Conservation (phyloP, 768 basidiomycete species). For the Gymnopilus junonius region DNA sequence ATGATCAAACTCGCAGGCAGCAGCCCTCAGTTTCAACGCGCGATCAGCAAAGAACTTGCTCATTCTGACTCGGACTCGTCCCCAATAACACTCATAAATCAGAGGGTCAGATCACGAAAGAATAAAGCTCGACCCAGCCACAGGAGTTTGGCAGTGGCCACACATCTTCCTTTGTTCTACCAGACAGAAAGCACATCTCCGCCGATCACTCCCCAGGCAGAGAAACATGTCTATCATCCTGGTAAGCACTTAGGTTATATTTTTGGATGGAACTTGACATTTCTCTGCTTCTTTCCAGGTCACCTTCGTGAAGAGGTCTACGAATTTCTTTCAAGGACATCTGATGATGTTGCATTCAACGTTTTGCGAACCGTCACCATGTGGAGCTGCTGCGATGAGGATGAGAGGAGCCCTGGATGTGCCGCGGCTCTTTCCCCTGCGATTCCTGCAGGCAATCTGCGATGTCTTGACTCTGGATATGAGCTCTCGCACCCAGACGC, state of each 20-base stretch:
- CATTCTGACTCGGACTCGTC: slow-evolving; percentile 13
- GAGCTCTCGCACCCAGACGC: slow-evolving; percentile 14
- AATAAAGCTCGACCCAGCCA: slow-evolving; percentile 14
- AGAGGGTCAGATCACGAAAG: slow-evolving; percentile 12
- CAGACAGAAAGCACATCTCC: neutral
- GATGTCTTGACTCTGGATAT: neutral
- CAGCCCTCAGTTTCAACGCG: slow-evolving; percentile 39
- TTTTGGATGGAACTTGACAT: neutral
- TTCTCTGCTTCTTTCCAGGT: slow-evolving; percentile 27
- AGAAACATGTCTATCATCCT: slow-evolving; percentile 39
- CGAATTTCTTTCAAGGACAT: slow-evolving; percentile 43
- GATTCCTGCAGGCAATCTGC: slow-evolving; percentile 3
- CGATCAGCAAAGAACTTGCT: slow-evolving; percentile 42
- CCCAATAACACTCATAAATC: slow-evolving; percentile 18
- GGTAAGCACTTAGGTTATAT: slow-evolving; percentile 29
- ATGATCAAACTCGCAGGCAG: slow-evolving; percentile 40
- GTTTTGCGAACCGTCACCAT: slow-evolving; percentile 41
- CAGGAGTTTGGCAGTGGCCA: slow-evolving; percentile 16
- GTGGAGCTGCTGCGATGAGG: slow-evolving; percentile 55
- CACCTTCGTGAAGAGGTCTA: slow-evolving; percentile 41
- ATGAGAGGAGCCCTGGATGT: slow-evolving; percentile 43
- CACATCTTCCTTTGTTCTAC: neutral
- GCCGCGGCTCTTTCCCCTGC: slow-evolving; percentile 22
- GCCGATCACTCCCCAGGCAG: neutral
- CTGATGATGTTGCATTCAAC: slow-evolving; percentile 34